Conservation (phyloP, 169 alveolate species). For the Cryptosporidium andersoni region DNA sequence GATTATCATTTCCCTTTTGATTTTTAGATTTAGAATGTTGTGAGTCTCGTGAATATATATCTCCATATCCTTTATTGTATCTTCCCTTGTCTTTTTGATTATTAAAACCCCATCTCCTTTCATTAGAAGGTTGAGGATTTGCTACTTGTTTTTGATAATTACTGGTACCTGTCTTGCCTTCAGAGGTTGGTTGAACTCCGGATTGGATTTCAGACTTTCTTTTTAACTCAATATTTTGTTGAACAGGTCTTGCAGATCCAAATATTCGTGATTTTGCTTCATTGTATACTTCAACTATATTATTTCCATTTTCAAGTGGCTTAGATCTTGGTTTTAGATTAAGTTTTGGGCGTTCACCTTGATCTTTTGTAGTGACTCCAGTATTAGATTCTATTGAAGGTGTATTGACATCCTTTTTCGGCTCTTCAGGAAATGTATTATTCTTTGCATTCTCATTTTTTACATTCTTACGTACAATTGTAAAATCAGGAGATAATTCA, state of each 20-base stretch:
- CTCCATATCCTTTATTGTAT: not conserved
- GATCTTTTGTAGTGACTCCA: too few species aligned
- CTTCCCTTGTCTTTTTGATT: slow-evolving; percentile 27
- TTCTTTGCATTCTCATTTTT: slow-evolving; percentile 19
- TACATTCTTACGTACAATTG: slow-evolving; percentile 3
- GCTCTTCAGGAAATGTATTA: not conserved
- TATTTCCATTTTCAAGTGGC: not conserved
- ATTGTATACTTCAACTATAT: not conserved
- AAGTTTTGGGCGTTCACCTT: too few species aligned
- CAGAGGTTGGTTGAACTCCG: too few species aligned
- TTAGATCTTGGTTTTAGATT: not conserved
- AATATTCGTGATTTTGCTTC: not conserved
- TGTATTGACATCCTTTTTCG: not conserved
- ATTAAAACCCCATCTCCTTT: slow-evolving; percentile 21
- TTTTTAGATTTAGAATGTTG: not conserved
- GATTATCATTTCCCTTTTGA: slow-evolving; percentile 13
- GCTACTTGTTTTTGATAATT: too few species aligned
- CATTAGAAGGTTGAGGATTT: too few species aligned
- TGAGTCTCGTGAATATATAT: not conserved
- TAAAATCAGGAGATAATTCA: slow-evolving; percentile 55
- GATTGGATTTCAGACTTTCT: not conserved
- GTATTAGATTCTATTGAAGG: not conserved
- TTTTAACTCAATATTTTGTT: not conserved
- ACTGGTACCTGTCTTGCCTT: too few species aligned
- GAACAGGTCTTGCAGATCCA: not conserved